Base-by-base conservation (phyloP, 805 yeast genomes). In the Scheffersomyces stipitis region DNA sequence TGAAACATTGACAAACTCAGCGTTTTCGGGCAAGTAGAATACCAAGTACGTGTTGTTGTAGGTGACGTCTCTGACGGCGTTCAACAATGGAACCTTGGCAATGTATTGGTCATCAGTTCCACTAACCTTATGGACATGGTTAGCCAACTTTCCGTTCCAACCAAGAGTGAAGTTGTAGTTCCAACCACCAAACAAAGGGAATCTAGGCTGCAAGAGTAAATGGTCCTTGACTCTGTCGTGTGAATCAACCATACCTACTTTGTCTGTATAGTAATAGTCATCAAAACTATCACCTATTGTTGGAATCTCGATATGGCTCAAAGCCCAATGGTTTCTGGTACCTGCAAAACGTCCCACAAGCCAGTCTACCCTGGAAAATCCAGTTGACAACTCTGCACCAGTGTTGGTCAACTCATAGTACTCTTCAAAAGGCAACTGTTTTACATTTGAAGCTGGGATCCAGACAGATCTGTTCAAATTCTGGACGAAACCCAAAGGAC, bases 161-260 rank as follows among this genome's bases (percentile, higher is more conserved):
- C 98, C 98, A 49, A 91, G 62, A 15, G 98, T 93, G 71, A 87
- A 93, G 64, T 91, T 88, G 64, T 88, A 91, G 52, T 81, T 75
- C 99, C 99, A 93, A 29, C 90, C 95, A 33, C 99, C 99, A 62
- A 87, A 86, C 5, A 93, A 59, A n/a, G 99, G 99, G 69, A 71
- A 93, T 60, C 99, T 76, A 38, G 98, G 98, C 53, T 75, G 78
- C 46, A 93, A 60, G 24, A 81, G 66, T 32, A 87, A 64, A 42
- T 65, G 62, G 29, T 73, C 61, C 28, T 62, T 62, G 3, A 64
- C 54, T 17, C 65, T 42, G 43, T 69, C 67, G 33, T 84, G 83
- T 3, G 97, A 86, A 5, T 96, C 82, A 10, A 91, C 96, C 63
- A 87, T 86, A 26, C 99, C 99, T 18, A 91, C 96, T 47, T 84